phyloP scores from a whole-genome alignment of 495 filamentous ascomycete genomes.

The Lepidopterella palustris region DNA sequence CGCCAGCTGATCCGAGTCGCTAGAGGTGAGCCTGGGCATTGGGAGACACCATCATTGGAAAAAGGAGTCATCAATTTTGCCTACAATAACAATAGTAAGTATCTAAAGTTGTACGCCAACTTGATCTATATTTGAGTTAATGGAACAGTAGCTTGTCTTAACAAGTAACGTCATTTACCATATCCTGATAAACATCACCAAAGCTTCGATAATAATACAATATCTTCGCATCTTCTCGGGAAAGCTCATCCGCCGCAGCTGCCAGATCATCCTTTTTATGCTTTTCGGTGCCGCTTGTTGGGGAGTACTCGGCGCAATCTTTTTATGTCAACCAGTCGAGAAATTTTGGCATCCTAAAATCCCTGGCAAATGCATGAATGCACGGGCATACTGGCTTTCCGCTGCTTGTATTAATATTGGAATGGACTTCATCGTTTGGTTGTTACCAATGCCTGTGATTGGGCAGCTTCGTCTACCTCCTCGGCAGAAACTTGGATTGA shows the following conservation, averaged over 20 bases:
- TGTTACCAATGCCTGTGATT: conserved; percentile 33
- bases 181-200: conserved; percentile 29
- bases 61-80: not conserved
- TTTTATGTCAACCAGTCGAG: conserved; percentile 28
- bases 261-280: conserved; percentile 22
- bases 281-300: conserved; percentile 22
- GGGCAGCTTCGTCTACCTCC: conserved; percentile 23
- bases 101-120: not conserved
- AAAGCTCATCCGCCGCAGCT: conserved; percentile 6
- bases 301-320: conserved; percentile 31
- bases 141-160: conserved; percentile 25
- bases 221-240: conserved; percentile 31
- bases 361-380: conserved; percentile 25
- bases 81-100: conserved; percentile 13
- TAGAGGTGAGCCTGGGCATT: conserved; percentile 1
- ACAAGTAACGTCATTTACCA: conserved; percentile 30
- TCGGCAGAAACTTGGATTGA: conserved; percentile 45
- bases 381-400: conserved; percentile 27
- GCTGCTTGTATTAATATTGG: conserved; percentile 28
- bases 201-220: conserved; percentile 34
- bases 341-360: conserved; percentile 31
- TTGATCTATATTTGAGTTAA: not conserved
- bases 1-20: not conserved
- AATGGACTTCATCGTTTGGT: conserved; percentile 29
- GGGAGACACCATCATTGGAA: not conserved